phyloP scores from a whole-genome alignment of 495 filamentous ascomycete species.

The Hypoxylon crocopeplum region DNA sequence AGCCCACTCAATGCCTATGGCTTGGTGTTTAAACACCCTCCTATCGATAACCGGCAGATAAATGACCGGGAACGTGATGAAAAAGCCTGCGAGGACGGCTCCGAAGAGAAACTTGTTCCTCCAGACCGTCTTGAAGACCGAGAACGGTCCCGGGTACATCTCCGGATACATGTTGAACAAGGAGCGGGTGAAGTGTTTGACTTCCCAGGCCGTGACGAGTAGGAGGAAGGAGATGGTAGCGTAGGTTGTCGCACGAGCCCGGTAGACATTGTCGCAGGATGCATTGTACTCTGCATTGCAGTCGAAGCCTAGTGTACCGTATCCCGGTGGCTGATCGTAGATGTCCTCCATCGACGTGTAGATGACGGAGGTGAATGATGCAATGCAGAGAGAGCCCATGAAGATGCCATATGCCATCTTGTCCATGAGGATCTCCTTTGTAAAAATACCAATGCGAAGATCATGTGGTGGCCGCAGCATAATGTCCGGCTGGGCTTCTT shows the following conservation, averaged over 20 bases:
- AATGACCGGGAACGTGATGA: conserved; percentile 63
- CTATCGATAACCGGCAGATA: conserved; percentile 63
- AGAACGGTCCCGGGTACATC: conserved; percentile 46
- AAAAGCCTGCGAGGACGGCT: conserved; percentile 61
- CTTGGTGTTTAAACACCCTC: conserved; percentile 62
- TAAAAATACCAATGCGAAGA: conserved; percentile 60
- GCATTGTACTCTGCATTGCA: conserved; percentile 58
- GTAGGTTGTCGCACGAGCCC: conserved; percentile 74
- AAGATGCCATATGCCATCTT: conserved; percentile 65
- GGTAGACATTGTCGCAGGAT: conserved; percentile 60
- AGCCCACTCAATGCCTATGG: conserved; percentile 66
- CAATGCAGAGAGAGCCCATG: conserved; percentile 62
- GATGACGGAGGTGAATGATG: conserved; percentile 57
- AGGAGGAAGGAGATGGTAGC: conserved; percentile 67
- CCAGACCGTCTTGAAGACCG: conserved; percentile 59
- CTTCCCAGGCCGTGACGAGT: conserved; percentile 65
- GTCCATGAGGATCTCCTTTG: conserved; percentile 62
- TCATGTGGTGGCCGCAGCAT: conserved; percentile 60
- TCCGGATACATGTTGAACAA: conserved; percentile 61
- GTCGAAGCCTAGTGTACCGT: conserved; percentile 45
- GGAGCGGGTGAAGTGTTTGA: conserved; percentile 61
- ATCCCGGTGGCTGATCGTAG: background rate
- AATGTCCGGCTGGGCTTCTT: conserved; percentile 63
- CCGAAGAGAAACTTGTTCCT: conserved; percentile 65
- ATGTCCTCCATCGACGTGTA: conserved; percentile 39